A percentile compares a stretch with the other conserved stretches of the same genome.
These are phyloP conservation scores for Nicotiana undulata DNA, from an alignment of 257 asterid species.

Conservation along the genomic window DNA sequence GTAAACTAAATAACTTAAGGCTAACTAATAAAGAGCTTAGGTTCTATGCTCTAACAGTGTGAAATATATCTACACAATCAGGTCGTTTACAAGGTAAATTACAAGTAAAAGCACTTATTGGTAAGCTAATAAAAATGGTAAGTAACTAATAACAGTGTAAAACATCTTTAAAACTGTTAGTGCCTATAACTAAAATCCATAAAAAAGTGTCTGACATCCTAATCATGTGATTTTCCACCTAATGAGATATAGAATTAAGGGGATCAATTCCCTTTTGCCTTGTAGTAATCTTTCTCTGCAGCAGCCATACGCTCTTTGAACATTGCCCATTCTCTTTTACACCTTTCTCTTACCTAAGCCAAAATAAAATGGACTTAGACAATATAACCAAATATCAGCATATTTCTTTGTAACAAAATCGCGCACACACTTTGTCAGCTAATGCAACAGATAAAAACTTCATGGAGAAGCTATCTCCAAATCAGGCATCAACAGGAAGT, in stretches of 20 bases:
- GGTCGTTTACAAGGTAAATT: neutral
- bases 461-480: neutral
- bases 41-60: neutral
- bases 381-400: neutral
- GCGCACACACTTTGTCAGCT: neutral
- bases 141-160: neutral
- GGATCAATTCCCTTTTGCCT: conserved; percentile 50
- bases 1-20: neutral
- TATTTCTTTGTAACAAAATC: neutral
- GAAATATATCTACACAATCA: neutral
- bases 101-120: neutral
- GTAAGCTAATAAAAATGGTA: neutral
- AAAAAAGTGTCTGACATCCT: neutral
- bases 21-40: neutral
- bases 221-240: conserved; percentile 6
- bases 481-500: neutral
- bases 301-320: conserved; percentile 63
- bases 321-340: conserved; percentile 67
- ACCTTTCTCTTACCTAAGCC: conserved; percentile 69
- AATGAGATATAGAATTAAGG: conserved; percentile 42
- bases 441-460: neutral
- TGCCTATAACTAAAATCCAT: neutral
- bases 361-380: neutral
- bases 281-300: conserved; percentile 60
- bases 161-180: neutral